A percentile compares a stretch with the other conserved stretches of the same genome.
phyloP scores from a whole-genome alignment of 2,329 filamentous ascomycete genomes.

The Diplocarpon mali region DNA sequence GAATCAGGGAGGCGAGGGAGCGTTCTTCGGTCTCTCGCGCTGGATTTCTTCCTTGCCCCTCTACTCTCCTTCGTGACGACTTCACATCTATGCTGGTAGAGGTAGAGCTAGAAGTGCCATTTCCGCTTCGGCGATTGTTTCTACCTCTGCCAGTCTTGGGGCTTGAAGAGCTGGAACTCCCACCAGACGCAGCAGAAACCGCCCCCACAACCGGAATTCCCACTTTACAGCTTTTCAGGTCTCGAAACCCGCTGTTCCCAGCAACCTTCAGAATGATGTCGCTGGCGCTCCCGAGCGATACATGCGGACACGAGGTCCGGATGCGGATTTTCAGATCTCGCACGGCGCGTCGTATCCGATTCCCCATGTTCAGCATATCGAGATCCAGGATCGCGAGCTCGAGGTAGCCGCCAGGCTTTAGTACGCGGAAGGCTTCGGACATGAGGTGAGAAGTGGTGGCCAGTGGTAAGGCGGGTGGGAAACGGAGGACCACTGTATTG shows the following conservation, averaged over 20 bases:
- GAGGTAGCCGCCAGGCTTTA: conserved; percentile 69
- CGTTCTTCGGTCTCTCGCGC: neutral
- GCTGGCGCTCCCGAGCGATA: conserved; percentile 48
- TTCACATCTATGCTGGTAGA: too few species aligned
- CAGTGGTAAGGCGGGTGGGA: conserved; percentile 59
- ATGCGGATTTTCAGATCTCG: conserved; percentile 62
- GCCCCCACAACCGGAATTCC: conserved; percentile 61
- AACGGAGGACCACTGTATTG: conserved; percentile 64
- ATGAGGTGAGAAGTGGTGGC: conserved; percentile 59
- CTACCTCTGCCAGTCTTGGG: conserved; percentile 8
- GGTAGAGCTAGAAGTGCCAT: conserved; percentile 20
- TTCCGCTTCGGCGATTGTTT: conserved; percentile 11
- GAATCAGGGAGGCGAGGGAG: conserved; percentile 32
- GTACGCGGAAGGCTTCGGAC: conserved; percentile 63
- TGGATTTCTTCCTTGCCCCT: too few species aligned
- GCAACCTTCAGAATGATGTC: conserved; percentile 56
- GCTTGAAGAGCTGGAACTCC: neutral
- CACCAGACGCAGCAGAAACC: conserved; percentile 24
- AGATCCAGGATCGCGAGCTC: conserved; percentile 69
- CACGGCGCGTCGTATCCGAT: conserved; percentile 54
- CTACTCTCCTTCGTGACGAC: too few species aligned
- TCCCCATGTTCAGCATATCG: conserved; percentile 75
- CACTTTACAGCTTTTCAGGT: conserved; percentile 65
- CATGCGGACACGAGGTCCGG: conserved; percentile 46
- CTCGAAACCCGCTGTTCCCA: conserved; percentile 57